Base-by-base conservation (phyloP, 345 rosid species). In the Boechera divaricarpa region DNA sequence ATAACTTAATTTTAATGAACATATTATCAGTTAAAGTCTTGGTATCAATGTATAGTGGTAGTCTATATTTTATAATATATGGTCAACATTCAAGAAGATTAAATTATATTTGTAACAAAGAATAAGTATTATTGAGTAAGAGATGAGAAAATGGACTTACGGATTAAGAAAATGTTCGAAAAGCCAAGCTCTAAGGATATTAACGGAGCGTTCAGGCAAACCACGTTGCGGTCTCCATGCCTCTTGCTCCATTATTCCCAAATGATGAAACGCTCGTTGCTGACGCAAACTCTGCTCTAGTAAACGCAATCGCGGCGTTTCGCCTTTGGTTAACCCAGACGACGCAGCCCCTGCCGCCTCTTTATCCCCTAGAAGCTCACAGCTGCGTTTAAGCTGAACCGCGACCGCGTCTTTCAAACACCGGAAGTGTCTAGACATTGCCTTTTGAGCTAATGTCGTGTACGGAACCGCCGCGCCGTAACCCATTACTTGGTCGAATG, bases 181-280 rank as follows among this genome's bases (percentile, higher is more conserved):
- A 63, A 96, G 80, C 99, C 99, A 96, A 78, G 99, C 97, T 18
- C 99, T 88, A 36, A 96, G 97, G 54, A 96, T 85, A 10, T 97
- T 93, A 36, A 96, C 99, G 1, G 99, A 91, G 81, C 94, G 83
- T 78, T 96, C 99, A 0, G 99, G 99, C 28, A 96, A 63, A 60
- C 99, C 99, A 63, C 99, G 84, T 86, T 96, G 99, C 2, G 99
- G 99, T 55, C 99, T 75, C 99, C 99, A 96, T 4, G 99, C 98
- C 41, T 96, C 98, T 66, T 78, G 87, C 66, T 96, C 99, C 93
- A 93, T 87, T 93, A 96, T 87, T 49, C 63, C 91, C 97, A 93
- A 91, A 81, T 95, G 99, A 74, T 91, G 98, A 76, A 91, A 87
- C 33, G 97, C 99, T 41, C 89, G 79, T 77, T 96, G 99, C 63